phyloP scores from a whole-genome alignment of 2,329 filamentous ascomycete species.

The Coniochaeta ligniaria region DNA sequence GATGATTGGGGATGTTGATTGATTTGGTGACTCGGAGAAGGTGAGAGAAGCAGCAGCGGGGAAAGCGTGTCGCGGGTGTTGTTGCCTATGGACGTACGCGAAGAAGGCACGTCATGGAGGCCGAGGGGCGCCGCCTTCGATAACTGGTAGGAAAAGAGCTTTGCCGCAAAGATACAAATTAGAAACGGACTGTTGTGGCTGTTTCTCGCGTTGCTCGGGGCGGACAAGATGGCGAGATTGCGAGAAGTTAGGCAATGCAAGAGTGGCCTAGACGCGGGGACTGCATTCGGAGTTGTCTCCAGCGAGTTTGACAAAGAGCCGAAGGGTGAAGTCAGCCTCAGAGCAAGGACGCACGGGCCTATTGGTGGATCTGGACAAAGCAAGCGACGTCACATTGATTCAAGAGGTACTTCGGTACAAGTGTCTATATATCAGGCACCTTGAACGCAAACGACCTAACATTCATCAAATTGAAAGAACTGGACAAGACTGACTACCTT shows the following conservation, averaged over 20 bases:
- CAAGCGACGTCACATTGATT: neutral
- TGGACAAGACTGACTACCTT: too few relatives aligned
- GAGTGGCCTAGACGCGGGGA: neutral
- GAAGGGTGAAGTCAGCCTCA: neutral
- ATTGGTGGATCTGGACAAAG: neutral
- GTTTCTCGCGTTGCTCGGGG: neutral
- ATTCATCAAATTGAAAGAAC: too few relatives aligned
- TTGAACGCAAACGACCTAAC: too few relatives aligned
- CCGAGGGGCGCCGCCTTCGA: neutral
- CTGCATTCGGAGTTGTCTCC: neutral
- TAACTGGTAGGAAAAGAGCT: neutral
- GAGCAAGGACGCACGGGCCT: neutral
- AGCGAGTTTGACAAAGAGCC: neutral
- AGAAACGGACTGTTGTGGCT: too few relatives aligned
- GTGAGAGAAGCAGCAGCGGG: neutral
- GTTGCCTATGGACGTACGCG: neutral
- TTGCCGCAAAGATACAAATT: neutral
- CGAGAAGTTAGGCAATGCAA: neutral
- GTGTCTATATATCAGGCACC: too few relatives aligned
- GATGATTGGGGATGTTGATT: neutral
- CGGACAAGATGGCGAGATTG: neutral
- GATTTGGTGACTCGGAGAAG: neutral
- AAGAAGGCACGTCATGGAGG: conserved; percentile 7
- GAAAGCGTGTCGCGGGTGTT: neutral
- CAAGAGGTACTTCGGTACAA: too few relatives aligned